Percentiles rank a stretch among this genome's conserved stretches.
Evolutionary conservation across 148 eudicot species (phyloP).

Genomic region (Chenopodium berlandieri): DNA sequence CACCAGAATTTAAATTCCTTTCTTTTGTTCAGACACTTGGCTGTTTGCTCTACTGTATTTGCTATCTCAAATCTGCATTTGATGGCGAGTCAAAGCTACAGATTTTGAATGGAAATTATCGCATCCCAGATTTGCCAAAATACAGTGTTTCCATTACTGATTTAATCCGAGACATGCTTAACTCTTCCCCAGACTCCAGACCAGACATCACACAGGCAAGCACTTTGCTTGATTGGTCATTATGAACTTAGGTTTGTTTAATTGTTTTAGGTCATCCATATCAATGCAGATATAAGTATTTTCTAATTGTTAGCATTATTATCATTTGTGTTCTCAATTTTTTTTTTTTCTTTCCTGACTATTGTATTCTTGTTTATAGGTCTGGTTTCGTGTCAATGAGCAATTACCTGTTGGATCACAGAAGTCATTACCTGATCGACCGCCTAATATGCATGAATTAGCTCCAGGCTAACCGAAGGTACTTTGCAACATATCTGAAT

Average conservation of each 20-base stretch:
- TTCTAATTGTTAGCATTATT: neutral
- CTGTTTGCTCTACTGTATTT: conserved; percentile 86
- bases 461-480: conserved; percentile 55
- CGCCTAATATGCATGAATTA: conserved; percentile 65
- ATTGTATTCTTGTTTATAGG: conserved; percentile 40
- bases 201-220: conserved; percentile 99
- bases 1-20: conserved; percentile 12
- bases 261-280: conserved; percentile 48
- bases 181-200: conserved; percentile 86
- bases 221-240: conserved; percentile 78
- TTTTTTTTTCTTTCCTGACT: neutral
- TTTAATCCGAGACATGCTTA: conserved; percentile 84
- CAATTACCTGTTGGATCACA: conserved; percentile 71
- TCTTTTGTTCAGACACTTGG: conserved; percentile 72
- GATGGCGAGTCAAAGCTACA: conserved; percentile 99
- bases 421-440: conserved; percentile 84
- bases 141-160: conserved; percentile 64
- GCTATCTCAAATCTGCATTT: conserved; percentile 94
- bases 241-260: conserved; percentile 53
- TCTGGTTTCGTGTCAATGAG: conserved; percentile 95
- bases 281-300: conserved; percentile 34
- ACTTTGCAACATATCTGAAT: conserved; percentile 2
- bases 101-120: conserved; percentile 88
- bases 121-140: conserved; percentile 89
- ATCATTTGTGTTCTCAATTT: neutral